Conservation (phyloP, 2,329 filamentous ascomycete species). For the Sordariomycetes sp. region DNA sequence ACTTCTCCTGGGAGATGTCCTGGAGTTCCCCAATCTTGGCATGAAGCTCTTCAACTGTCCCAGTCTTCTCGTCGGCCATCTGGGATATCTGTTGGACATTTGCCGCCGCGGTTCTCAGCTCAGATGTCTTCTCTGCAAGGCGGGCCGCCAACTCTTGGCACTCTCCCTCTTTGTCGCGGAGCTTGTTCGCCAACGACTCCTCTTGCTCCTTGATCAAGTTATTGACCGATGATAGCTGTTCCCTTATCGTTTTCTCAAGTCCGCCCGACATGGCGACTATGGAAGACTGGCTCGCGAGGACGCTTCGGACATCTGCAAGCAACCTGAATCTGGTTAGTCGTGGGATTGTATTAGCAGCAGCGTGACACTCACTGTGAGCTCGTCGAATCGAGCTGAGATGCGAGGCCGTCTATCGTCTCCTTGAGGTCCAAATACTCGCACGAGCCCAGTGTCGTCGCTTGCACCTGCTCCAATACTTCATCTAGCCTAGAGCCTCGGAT, state of each 20-base stretch:
- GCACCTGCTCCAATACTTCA: not conserved
- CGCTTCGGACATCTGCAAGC: not conserved
- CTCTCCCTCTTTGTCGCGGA: conserved; percentile 3
- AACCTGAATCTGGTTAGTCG: not conserved
- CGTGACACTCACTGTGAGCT: not conserved
- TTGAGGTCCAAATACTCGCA: not conserved
- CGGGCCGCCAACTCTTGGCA: conserved; percentile 6
- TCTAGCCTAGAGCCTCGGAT: not conserved
- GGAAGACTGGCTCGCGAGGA: not conserved
- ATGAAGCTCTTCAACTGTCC: conserved; percentile 11
- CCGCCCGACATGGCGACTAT: not conserved
- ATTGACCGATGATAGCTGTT: not conserved
- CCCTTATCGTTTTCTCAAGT: conserved; percentile 1
- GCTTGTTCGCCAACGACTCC: not conserved
- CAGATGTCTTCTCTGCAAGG: not conserved
- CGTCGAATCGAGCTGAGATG: not conserved
- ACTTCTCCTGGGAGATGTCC: conserved; percentile 6
- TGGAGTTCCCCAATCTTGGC: conserved; percentile 10
- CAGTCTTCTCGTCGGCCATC: conserved; percentile 6
- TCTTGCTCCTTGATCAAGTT: conserved; percentile 1
- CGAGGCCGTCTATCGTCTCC: not conserved
- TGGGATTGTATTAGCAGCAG: not conserved
- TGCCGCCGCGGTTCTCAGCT: conserved; percentile 1
- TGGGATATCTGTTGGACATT: conserved; percentile 3
- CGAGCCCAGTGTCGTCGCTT: not conserved